Evolutionary conservation across 441 rosid species (phyloP), one percentile per base, ranked within the genome.

Genomic region (Gossypium schwendimanii): DNA sequence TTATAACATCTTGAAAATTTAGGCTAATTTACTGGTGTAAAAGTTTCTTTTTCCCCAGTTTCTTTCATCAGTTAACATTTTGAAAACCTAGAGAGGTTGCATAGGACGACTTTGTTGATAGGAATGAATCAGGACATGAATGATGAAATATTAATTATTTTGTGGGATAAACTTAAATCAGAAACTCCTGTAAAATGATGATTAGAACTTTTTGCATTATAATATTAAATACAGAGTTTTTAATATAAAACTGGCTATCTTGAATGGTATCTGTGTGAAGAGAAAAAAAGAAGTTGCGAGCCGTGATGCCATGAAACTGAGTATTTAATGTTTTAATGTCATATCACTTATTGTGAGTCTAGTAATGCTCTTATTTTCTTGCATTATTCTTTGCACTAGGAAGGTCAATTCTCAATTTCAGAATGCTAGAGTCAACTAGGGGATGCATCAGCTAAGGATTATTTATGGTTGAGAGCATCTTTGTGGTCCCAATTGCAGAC

Each of bases 321-420:
- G 53, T 49, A 12, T 49, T 49, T 49, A 49, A 12, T 49, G 53
- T 49, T 14, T 49, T 14, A 49, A 49, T 49, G 6, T 49, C 17
- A 49, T 14, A 14, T 49, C 53, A 14, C 15, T 49, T 49, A 49
- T 49, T 49, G 17, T 15, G 17, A 49, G 17, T 49, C 15, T 14
- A 49, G 53, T 49, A 49, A 14, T 49, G 53, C 53, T 49, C 53
- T 49, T 49, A 49, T 49, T 47, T 50, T 41, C 7, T 68, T 68
- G 60, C 71, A 28, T 21, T 73, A 33, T 33, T 26, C 44, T 52
- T 47, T 66, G 44, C 33, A 52, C 9, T 31, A 44, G 39, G 12
- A 63, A 50, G 14, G 78, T 78, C 79, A 78, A 50, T 69, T 73
- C 47, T 52, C 44, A 54, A 49, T 70, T 72, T 39, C 55, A 49